Base-by-base conservation (phyloP, 371 early-diverging fungal species). In the Rhizomucor pusillus region DNA sequence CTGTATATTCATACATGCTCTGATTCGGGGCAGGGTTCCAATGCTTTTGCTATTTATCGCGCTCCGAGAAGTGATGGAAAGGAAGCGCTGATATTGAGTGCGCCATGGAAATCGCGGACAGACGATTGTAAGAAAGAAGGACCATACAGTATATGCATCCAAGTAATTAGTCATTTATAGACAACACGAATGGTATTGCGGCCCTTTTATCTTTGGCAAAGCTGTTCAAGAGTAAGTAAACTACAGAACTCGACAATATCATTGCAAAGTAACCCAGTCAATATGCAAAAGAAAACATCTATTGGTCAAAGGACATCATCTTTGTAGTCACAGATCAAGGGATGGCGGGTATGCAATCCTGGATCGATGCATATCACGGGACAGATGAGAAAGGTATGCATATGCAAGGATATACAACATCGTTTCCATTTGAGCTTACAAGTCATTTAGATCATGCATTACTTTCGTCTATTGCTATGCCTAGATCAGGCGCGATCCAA, bases 331-430 rank as follows among this genome's bases (percentile, higher is more conserved):
- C 92, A 3, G 93, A 94, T 61, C 75, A 85, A 5, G 88, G 84
- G 13, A 77, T 80, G 19, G 55, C 66, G 2, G 96, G 95, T 2
- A 83, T 88, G 5, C 87, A 91, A 49, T 86, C 88, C 6, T 98
- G 95, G 94, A 72, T 97, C n/a, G 80, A 87, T 43, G 90, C 92
- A 1, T 96, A 98, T 67, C 96, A 96, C 66, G 92, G 91, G 20
- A 65, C 69, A 11, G 65, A 60, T 10, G 55, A 69, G 13, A 33
- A 65, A 24, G 71, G 77, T 76, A 60, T 46, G 47, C 34, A n/a
- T n/a, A 51, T 39, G 36, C 35, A 35, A 18, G 29, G 36, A 57
- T 24, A n/a, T n/a, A 12, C 24, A 35, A 14, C 19, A 39, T 12
- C 1, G n/a, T 16, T 13, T 39, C 6, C 20, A 36, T 44, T 2